Evolutionary conservation across 148 eudicot genomes (phyloP), one percentile per base, ranked within the genome.

Genomic region (Cornus florida): DNA sequence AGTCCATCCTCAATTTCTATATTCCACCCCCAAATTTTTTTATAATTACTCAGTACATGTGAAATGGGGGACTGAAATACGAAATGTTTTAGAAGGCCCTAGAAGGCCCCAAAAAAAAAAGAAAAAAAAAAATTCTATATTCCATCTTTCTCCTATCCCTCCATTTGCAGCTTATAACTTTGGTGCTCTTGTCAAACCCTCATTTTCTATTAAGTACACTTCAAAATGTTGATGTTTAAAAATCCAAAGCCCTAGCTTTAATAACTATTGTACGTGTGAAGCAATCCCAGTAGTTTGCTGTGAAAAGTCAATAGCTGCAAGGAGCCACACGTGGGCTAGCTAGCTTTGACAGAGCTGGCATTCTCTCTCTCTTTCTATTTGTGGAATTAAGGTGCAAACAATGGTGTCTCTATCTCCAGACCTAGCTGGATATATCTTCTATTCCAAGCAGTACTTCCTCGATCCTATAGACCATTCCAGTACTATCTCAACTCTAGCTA

Each of bases 281-380:
- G 78, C 78, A 80, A 74, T 70, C 59, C 82, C 74, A 74, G 68
- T 75, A 24, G 77, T 56, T 59, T 69, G 80, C 65, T 76, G 73
- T 73, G 71, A 73, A 81, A 78, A 74, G 85, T 84, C 87, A 82
- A 81, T 31, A 75, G 19, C 72, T 24, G 70, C 82, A 77, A 70
- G 38, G 12, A 76, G 12, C 28, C 82, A 79, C 85, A 87, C 84
- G 89, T 87, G 89, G 84, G 83, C 70, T 68, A 81, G 81, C 64
- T 72, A 81, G 65, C 77, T 62, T 70, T 73, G 48, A 75, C 73
- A 35, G 80, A 80, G 70, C 82, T 83, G 86, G 86, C 80, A 56
- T 69, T 74, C 70, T 57, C 43, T 69, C 69, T 71, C 81, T 60
- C 66, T 32, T 53, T 53, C 66, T 56, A 28, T 28, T 28, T 28